A percentile compares a stretch with the other conserved stretches of the same genome.
These are phyloP conservation scores for Colletotrichum liriopes DNA, from an alignment of 2,329 filamentous ascomycete genomes.

Conservation along the genomic window DNA sequence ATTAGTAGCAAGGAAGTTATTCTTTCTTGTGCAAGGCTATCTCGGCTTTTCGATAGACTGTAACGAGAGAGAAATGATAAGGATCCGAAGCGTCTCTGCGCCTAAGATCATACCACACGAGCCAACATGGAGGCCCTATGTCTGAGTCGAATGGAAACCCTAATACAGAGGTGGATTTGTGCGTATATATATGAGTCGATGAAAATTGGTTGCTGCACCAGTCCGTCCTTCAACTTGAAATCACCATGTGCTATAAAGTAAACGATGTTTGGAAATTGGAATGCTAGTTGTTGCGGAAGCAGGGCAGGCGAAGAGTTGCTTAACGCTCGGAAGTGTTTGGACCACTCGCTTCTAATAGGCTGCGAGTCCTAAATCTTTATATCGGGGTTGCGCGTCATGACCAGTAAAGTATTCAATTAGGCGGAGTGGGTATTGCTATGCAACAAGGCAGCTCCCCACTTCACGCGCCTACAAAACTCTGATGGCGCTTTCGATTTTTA, in stretches of 20 bases:
- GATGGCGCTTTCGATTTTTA: background rate
- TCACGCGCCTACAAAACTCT: slow-evolving; percentile 26
- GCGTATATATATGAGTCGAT: no score
- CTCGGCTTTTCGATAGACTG: background rate
- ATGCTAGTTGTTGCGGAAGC: no score
- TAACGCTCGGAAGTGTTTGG: no score
- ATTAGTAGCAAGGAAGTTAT: background rate
- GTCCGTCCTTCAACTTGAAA: no score
- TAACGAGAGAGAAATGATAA: background rate
- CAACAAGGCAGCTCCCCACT: background rate
- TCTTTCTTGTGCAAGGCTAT: background rate
- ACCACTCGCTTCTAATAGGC: no score
- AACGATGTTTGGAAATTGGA: no score
- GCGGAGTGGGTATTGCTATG: background rate
- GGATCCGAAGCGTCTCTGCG: background rate
- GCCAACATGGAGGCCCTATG: background rate
- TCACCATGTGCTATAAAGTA: no score
- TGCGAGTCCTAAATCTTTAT: no score
- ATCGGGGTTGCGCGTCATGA: background rate
- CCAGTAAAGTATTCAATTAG: no score
- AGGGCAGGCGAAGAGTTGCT: no score
- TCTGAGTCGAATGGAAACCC: background rate
- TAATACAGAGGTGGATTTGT: background rate
- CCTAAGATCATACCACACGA: background rate
- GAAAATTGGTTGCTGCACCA: no score